Percentiles rank a stretch among this genome's conserved stretches.
These are phyloP conservation scores for Plasmodium blacklocki DNA, from an alignment of 169 alveolate genomes.

Conservation along the genomic window DNA sequence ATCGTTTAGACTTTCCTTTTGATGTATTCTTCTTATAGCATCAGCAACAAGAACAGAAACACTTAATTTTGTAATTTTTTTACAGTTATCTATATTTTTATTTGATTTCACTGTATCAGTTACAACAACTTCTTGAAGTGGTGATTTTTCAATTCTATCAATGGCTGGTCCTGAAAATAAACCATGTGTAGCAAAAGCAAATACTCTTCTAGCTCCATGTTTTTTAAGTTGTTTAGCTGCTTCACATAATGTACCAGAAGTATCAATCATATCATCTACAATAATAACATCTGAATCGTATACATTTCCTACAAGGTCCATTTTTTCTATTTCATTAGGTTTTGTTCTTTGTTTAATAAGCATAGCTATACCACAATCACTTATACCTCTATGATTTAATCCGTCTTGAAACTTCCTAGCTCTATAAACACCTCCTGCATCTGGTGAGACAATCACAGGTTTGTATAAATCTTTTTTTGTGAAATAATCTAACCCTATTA, in stretches of 20 bases:
- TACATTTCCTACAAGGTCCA: constrained; percentile 96
- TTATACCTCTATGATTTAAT: constrained; percentile 59
- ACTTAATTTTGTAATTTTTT: constrained; percentile 80
- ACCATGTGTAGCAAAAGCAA: constrained; percentile 98
- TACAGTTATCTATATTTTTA: constrained; percentile 79
- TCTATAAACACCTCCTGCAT: constrained; percentile 92
- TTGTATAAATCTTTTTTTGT: constrained; percentile 82
- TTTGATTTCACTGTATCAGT: constrained; percentile 91
- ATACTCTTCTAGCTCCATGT: constrained; percentile 95
- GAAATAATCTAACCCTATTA: constrained; percentile 90
- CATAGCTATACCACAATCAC: constrained; percentile 88
- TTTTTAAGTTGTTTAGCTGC: constrained; percentile 94
- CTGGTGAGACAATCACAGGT: constrained; percentile 96
- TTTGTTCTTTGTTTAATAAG: constrained; percentile 88
- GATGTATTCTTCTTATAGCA: constrained; percentile 91
- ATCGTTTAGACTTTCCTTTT: constrained; percentile 87
- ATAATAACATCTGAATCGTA: constrained; percentile 94
- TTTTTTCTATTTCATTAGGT: constrained; percentile 91
- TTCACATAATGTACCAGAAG: constrained; percentile 98
- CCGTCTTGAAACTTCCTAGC: constrained; percentile 78
- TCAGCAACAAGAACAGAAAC: constrained; percentile 91
- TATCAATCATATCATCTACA: constrained; percentile 98
- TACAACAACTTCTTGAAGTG: constrained; percentile 91
- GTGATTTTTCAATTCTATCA: constrained; percentile 89
- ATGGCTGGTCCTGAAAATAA: constrained; percentile 93